Base-by-base conservation (phyloP, 139 green algal genomes). In the Penium margaritaceum region DNA sequence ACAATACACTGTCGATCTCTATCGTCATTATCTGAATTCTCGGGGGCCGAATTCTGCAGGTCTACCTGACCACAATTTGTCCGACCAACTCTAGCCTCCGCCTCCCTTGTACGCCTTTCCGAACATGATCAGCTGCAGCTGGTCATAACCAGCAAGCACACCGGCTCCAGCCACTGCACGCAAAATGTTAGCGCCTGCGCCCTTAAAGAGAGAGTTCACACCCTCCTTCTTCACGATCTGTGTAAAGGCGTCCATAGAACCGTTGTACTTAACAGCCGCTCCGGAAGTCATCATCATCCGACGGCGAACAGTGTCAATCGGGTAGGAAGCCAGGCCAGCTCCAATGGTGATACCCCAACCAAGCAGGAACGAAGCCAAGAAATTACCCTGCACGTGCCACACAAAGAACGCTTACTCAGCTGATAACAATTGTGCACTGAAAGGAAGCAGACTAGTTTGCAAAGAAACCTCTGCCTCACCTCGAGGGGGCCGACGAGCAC, bases 201-300 rank as follows among this genome's bases (percentile, higher is more conserved):
- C 90, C 88, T 97, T 98, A 91, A 99, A 99, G 79, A 99, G 91
- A 1, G 91, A 95, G 54, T 85, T 85, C 29, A 78, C 72, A 79
- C 94, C 94, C 86, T 99, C 94, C 19, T 97, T 86, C 58, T 82
- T 67, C 5, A 90, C 67, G 61, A 99, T 95, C 90, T 98, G 90
- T 93, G 77, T 41, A 14, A 80, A 76, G 3, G 70, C 70, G 27
- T 70, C 70, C 19, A 77, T n/a, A 0, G 70, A 64, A 33, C 70
- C 71, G 57, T 70, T 70, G 83, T 93, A 86, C 72, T 90, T 87
- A 12, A 90, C 90, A 76, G 90, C 85, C 54, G 79, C 76, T 36
- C 92, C 94, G 62, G 90, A 90, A 62, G 92, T 91, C 94, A 99
- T 99, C 94, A 97, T 97, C 78, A 99, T 90, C 36, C 94, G 85